Conservation (phyloP, 768 basidiomycete genomes). For the Saitozyma sp. region DNA sequence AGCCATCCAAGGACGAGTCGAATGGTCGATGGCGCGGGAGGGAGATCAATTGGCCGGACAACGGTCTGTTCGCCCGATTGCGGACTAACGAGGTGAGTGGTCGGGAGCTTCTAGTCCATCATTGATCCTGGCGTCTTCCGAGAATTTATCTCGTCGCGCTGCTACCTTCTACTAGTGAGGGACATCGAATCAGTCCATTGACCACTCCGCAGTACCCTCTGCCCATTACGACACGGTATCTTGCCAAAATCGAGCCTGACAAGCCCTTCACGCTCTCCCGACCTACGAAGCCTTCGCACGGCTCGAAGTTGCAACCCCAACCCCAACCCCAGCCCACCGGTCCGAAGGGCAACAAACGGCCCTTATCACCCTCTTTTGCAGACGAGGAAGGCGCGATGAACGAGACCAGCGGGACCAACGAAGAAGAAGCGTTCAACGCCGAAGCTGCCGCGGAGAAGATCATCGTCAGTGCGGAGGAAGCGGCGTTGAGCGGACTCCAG, state of each 20-base stretch:
- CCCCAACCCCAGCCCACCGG: no score
- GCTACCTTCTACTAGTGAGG: no score
- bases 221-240: slow-evolving; percentile 32
- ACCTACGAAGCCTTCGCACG: slow-evolving; percentile 4
- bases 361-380: no score
- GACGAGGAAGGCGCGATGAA: no score
- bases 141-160: background rate
- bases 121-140: background rate
- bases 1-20: slow-evolving; percentile 56
- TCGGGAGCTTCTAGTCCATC: no score
- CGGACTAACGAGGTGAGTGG: slow-evolving; percentile 66
- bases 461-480: slow-evolving; percentile 14
- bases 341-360: no score
- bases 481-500: slow-evolving; percentile 9
- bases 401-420: no score
- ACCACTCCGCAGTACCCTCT: slow-evolving; percentile 26
- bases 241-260: slow-evolving; percentile 36
- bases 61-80: slow-evolving; percentile 63
- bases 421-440: background rate
- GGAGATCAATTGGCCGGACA: slow-evolving; percentile 72
- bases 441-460: background rate
- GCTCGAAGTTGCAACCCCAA: slow-evolving; percentile 5
- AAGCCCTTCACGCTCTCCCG: slow-evolving; percentile 29
- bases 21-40: slow-evolving; percentile 54
- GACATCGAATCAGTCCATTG: background rate